A percentile compares a stretch with the other conserved stretches of the same genome.
These are phyloP conservation scores for Ilyonectria mors-panacis DNA, from an alignment of 2,329 filamentous ascomycete species.

Conservation along the genomic window DNA sequence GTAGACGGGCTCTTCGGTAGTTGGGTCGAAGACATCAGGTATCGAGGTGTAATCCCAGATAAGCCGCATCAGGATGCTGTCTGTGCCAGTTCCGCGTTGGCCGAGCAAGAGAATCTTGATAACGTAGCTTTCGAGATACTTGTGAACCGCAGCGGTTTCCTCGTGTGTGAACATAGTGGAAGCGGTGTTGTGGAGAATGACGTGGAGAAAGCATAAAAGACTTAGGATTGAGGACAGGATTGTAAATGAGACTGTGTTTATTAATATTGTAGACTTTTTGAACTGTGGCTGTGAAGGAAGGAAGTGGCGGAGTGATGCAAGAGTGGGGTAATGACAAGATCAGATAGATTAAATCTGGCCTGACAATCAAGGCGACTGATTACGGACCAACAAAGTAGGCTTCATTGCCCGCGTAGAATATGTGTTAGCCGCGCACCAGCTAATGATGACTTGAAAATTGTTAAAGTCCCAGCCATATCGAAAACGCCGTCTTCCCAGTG, in stretches of 20 bases:
- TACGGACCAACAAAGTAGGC: background rate
- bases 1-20: background rate
- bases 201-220: background rate
- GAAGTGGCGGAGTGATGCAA: background rate
- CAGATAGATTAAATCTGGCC: background rate
- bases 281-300: background rate
- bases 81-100: background rate
- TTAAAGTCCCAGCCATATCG: too few relatives aligned
- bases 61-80: background rate
- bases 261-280: background rate
- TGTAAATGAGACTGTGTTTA: background rate
- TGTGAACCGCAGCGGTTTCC: background rate
- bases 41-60: background rate
- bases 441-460: too few relatives aligned
- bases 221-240: background rate
- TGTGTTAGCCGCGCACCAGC: too few relatives aligned
- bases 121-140: background rate
- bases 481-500: too few relatives aligned
- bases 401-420: background rate
- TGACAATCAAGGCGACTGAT: background rate
- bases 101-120: background rate
- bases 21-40: background rate
- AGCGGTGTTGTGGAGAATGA: background rate
- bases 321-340: background rate
- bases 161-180: background rate